Evolutionary conservation across 768 basidiomycete species (phyloP).

Genomic region (Heimioporus sp.): DNA sequence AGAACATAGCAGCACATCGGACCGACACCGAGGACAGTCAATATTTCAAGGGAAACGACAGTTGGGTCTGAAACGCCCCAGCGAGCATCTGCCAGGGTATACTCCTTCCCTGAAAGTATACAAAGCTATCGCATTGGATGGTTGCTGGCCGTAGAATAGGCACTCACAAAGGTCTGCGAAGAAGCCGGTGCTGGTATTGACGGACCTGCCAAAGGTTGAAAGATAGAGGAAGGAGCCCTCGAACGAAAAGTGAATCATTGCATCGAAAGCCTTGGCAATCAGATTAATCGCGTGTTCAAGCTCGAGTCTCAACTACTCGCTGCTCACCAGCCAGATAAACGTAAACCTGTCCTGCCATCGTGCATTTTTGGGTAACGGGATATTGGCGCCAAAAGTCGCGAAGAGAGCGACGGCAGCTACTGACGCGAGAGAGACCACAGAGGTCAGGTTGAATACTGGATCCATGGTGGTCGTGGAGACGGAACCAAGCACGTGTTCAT

Average conservation of each 20-base stretch:
- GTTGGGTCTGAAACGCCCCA: slow-evolving; percentile 82
- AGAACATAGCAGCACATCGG: slow-evolving; percentile 74
- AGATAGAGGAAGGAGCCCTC: slow-evolving; percentile 82
- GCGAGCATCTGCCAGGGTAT: slow-evolving; percentile 74
- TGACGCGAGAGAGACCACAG: slow-evolving; percentile 60
- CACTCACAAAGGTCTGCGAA: slow-evolving; percentile 74
- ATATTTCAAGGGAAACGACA: slow-evolving; percentile 77
- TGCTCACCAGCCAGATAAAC: slow-evolving; percentile 75
- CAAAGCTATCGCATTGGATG: neutral
- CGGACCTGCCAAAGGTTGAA: slow-evolving; percentile 70
- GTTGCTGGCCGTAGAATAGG: neutral
- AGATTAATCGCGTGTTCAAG: neutral
- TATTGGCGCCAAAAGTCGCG: slow-evolving; percentile 52
- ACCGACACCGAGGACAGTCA: slow-evolving; percentile 75
- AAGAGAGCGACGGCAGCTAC: slow-evolving; percentile 50
- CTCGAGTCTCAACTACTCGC: no score
- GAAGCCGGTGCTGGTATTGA: slow-evolving; percentile 64
- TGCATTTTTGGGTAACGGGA: slow-evolving; percentile 61
- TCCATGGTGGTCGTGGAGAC: slow-evolving; percentile 2
- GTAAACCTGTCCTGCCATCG: slow-evolving; percentile 63
- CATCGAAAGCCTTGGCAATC: slow-evolving; percentile 65
- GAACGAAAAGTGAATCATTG: slow-evolving; percentile 72
- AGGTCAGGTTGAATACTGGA: slow-evolving; percentile 54
- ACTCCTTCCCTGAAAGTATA: slow-evolving; percentile 64
- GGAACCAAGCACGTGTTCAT: no score